phyloP scores from a whole-genome alignment of 1,284 basidiomycete genomes.

The Vanrija pseudolonga region DNA sequence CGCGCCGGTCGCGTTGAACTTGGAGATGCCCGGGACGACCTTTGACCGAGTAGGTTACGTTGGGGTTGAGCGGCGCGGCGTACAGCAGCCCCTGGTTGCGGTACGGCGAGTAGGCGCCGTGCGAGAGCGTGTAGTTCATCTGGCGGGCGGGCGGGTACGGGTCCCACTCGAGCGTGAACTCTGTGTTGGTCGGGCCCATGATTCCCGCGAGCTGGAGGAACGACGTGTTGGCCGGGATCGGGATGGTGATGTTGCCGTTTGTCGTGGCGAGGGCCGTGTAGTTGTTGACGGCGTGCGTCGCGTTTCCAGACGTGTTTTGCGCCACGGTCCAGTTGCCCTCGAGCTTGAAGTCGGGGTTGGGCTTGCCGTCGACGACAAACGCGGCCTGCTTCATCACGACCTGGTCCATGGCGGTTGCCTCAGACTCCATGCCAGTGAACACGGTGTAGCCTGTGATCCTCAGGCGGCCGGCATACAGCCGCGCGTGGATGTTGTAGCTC shows the following conservation, averaged over 20 bases:
- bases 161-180: constrained; percentile 3
- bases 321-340: not conserved
- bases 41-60: not conserved
- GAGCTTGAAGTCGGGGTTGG: not conserved
- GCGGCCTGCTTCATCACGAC: not conserved
- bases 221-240: constrained; percentile 1
- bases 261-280: not conserved
- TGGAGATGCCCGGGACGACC: too few relatives aligned
- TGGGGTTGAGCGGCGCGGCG: constrained; percentile 1
- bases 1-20: too few relatives aligned
- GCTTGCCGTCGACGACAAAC: not conserved
- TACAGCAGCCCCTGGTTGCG: not conserved
- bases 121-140: constrained; percentile 1
- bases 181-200: constrained; percentile 1
- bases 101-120: constrained; percentile 1
- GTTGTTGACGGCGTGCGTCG: not conserved
- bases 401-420: not conserved
- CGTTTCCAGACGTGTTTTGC: not conserved
- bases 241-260: not conserved
- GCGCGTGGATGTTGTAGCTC: constrained; percentile 5
- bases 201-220: constrained; percentile 2
- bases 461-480: constrained; percentile 4
- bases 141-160: constrained; percentile 1
- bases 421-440: not conserved
- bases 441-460: not conserved